Conservation (phyloP, 192 early-diverging fungal species). For the Entomortierella chlamydospora region DNA sequence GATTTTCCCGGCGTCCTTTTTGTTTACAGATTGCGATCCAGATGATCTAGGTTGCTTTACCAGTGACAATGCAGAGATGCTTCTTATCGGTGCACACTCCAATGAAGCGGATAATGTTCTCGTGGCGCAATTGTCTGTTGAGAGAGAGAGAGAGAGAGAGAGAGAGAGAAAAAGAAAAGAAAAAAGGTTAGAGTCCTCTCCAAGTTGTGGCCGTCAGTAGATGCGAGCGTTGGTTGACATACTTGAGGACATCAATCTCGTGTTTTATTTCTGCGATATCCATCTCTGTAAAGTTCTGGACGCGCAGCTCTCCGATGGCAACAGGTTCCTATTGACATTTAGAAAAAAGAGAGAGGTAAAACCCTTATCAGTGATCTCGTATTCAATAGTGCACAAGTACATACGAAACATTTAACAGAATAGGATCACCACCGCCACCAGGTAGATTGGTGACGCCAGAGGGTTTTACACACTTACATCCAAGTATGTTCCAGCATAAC, state of each 20-base stretch:
- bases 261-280: constrained; percentile 82
- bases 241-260: constrained; percentile 83
- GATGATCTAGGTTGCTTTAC: not conserved
- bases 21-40: too few relatives aligned
- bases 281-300: constrained; percentile 75
- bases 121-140: constrained; percentile 76
- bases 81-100: constrained; percentile 77
- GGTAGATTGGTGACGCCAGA: too few relatives aligned
- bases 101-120: constrained; percentile 82
- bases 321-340: constrained; percentile 72
- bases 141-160: not conserved
- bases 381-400: too few relatives aligned
- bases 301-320: constrained; percentile 79
- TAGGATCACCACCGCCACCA: too few relatives aligned
- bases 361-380: too few relatives aligned
- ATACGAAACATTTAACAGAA: constrained; percentile 12
- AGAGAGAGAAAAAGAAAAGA: too few relatives aligned
- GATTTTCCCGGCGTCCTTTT: too few relatives aligned
- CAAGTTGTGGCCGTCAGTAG: too few relatives aligned
- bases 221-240: too few relatives aligned
- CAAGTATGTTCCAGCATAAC: constrained; percentile 73
- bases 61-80: constrained; percentile 77
- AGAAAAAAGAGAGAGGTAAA: too few relatives aligned
- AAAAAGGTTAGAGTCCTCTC: too few relatives aligned
- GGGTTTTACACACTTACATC: constrained; percentile 62